phyloP scores from a whole-genome alignment of 169 alveolate species.

The Theileria parva region DNA sequence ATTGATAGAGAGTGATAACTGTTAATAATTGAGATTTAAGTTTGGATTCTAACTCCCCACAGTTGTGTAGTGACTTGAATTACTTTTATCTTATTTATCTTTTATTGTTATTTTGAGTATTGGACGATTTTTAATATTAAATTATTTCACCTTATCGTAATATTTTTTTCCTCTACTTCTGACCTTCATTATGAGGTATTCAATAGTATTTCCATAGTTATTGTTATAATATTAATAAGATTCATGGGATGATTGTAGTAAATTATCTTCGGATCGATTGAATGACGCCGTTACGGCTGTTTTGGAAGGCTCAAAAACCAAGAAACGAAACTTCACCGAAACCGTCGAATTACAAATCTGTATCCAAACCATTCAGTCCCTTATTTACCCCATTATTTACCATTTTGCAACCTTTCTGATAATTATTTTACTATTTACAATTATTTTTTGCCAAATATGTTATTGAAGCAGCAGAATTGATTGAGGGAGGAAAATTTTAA shows the following conservation, averaged over 20 bases:
- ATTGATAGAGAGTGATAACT: not conserved
- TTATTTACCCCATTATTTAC: no score
- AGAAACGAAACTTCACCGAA: conserved; percentile 95
- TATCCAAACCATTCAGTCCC: conserved; percentile 49
- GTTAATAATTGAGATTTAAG: not conserved
- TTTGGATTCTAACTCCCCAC: not conserved
- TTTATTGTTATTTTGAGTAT: not conserved
- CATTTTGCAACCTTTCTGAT: no score
- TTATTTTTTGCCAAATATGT: no score
- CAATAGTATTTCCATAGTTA: not conserved
- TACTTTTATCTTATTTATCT: not conserved
- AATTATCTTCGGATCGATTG: conserved; percentile 80
- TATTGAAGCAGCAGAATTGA: not conserved
- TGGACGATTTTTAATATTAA: not conserved
- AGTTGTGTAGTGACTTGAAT: not conserved
- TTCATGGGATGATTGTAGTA: conserved; percentile 58
- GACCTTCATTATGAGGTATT: not conserved
- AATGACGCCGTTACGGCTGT: conserved; percentile 90
- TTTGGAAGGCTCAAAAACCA: conserved; percentile 89
- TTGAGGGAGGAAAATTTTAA: no score
- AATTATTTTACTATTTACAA: no score
- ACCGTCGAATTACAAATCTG: conserved; percentile 98
- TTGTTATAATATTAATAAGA: not conserved
- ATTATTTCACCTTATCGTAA: not conserved
- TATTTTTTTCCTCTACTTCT: not conserved